Evolutionary conservation across 208 protist species (phyloP).

Genomic region (Trypanosoma conorhini): DNA sequence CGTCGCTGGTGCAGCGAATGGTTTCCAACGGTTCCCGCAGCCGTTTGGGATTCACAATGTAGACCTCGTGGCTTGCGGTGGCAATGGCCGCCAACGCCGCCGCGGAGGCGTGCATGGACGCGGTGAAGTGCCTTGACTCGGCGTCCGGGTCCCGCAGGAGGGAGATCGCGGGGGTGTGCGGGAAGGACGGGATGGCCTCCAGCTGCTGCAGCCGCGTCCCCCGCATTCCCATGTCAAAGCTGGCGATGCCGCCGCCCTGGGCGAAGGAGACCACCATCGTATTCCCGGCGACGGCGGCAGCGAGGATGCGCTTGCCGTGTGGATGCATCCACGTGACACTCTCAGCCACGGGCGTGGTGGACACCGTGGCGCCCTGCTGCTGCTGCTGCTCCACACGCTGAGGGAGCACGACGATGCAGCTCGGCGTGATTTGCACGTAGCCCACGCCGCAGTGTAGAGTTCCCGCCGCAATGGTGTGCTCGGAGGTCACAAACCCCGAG

Average conservation of each 20-base stretch:
- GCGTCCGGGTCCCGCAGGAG: slow-evolving; percentile 52
- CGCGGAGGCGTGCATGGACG: slow-evolving; percentile 26
- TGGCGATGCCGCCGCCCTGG: slow-evolving; percentile 70
- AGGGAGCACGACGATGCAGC: slow-evolving; percentile 52
- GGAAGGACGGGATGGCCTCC: slow-evolving; percentile 69
- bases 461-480: slow-evolving; percentile 70
- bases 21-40: slow-evolving; percentile 71
- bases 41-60: slow-evolving; percentile 58
- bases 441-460: slow-evolving; percentile 67
- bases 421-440: slow-evolving; percentile 78
- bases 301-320: slow-evolving; percentile 72
- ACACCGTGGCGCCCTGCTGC: background rate
- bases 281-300: slow-evolving; percentile 56
- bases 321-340: slow-evolving; percentile 67
- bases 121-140: slow-evolving; percentile 7
- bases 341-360: slow-evolving; percentile 28
- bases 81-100: slow-evolving; percentile 76
- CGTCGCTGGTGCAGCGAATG: slow-evolving; percentile 34
- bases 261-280: slow-evolving; percentile 59
- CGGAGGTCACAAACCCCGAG: slow-evolving; percentile 55
- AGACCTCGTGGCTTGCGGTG: slow-evolving; percentile 63
- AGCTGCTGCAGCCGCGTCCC: slow-evolving; percentile 57
- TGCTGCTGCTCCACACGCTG: slow-evolving; percentile 11
- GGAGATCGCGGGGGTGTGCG: slow-evolving; percentile 51
- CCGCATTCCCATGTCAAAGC: slow-evolving; percentile 65